A percentile compares a stretch with the other conserved stretches of the same genome.
Conservation (phyloP, 352 stramenopile genomes). For the Halophytophthora batemanensis region DNA sequence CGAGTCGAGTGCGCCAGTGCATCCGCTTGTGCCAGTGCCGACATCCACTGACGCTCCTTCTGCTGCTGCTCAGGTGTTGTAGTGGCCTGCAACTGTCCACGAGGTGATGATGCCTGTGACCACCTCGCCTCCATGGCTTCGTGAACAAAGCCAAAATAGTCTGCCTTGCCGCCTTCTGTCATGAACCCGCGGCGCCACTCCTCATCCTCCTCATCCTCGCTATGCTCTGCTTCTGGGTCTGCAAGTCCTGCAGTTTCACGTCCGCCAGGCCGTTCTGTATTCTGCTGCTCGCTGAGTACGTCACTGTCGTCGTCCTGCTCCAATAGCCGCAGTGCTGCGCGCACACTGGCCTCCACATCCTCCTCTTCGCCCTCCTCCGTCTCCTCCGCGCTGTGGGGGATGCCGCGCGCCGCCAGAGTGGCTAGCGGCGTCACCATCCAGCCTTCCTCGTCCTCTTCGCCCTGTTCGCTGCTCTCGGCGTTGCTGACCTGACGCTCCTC, state of each 20-base stretch:
- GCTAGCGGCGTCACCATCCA: conserved; percentile 30
- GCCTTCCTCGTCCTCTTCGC: conserved; percentile 27
- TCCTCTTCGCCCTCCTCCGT: conserved; percentile 22
- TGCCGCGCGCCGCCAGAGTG: conserved; percentile 8
- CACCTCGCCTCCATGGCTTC: conserved; percentile 38
- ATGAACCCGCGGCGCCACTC: conserved; percentile 4
- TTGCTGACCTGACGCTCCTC: no score
- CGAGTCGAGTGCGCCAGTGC: no score
- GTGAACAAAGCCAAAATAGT: conserved; percentile 56
- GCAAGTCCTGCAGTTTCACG: no score
- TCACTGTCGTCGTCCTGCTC: conserved; percentile 23
- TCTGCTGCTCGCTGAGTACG: conserved; percentile 1
- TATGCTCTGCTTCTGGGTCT: conserved; percentile 3
- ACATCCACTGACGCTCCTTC: no score
- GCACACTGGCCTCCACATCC: conserved; percentile 50
- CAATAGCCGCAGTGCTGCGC: conserved; percentile 46
- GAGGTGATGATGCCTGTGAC: conserved; percentile 7
- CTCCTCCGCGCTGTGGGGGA: conserved; percentile 13
- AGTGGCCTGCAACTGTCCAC: no score
- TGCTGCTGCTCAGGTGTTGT: no score
- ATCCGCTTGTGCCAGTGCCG: no score
- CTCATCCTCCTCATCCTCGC: conserved; percentile 21
- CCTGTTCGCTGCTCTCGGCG: no score
- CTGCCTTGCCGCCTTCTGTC: neutral
- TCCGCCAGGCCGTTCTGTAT: neutral